A percentile compares a stretch with the other conserved stretches of the same genome.
These are phyloP conservation scores for Salvia rosmarinus DNA, from an alignment of 257 asterid species.

Conservation along the genomic window DNA sequence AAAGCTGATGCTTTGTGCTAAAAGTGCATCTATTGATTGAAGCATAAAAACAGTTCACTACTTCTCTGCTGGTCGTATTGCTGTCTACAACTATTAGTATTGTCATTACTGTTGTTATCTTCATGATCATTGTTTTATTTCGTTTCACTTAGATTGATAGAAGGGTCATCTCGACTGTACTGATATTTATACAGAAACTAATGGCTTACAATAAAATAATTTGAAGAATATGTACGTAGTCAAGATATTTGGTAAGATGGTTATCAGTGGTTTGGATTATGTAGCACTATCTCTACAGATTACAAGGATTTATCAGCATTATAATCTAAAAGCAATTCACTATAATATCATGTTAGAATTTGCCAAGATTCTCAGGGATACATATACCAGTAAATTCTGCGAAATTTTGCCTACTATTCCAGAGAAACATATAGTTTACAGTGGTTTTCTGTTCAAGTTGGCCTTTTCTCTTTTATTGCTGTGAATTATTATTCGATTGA, in stretches of 20 bases:
- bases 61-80: slow-evolving; percentile 4
- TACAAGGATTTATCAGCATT: not conserved
- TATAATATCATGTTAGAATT: not conserved
- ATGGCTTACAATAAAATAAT: slow-evolving; percentile 3
- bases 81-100: not conserved
- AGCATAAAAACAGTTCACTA: slow-evolving; percentile 22
- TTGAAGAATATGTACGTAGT: not conserved
- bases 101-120: not conserved
- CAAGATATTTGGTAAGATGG: slow-evolving; percentile 14
- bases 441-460: not conserved
- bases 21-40: slow-evolving; percentile 16
- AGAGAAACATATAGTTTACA: not conserved
- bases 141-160: not conserved
- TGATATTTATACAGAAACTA: not conserved
- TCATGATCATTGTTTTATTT: not conserved
- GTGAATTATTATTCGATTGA: not conserved
- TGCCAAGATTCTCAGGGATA: slow-evolving; percentile 5
- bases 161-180: not conserved
- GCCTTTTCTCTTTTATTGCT: not conserved
- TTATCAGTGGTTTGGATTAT: not conserved
- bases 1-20: slow-evolving; percentile 10
- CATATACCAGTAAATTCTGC: not conserved
- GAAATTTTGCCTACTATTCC: not conserved
- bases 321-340: slow-evolving; percentile 14
- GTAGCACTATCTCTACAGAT: slow-evolving; percentile 6